Evolutionary conservation across 345 rosid species (phyloP), one percentile per base, ranked within the genome.

Genomic region (Acer saccharum): DNA sequence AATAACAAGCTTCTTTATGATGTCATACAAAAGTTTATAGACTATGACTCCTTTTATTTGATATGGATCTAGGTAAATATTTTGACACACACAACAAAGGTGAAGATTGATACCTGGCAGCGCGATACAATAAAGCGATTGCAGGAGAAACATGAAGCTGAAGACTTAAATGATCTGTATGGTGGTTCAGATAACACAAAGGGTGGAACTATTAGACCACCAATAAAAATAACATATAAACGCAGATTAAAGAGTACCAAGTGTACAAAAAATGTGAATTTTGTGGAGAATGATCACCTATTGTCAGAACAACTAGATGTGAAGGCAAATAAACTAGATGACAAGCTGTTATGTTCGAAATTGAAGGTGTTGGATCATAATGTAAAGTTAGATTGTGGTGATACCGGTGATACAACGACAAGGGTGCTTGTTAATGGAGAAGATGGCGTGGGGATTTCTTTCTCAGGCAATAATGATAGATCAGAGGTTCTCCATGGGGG

Each of bases 31-130:
- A 60, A 12, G 27, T 20, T 20, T 60, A 60, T 46, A 60, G 11
- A 20, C 64, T 60, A 20, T 60, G 13, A 60, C 21, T 2, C 27
- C 64, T 60, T 60, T 4, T 20, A n/a, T 18, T n/a, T 60, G 27
- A 60, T 18, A 60, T 60, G 64, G 64, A 60, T 60, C 73, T 81
- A 91, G 95, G 93, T 91, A 62, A 87, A 91, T 82, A 82, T 91
- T 69, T 76, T 91, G 75, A 86, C 85, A 18, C 93, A 91, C 82
- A 85, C 85, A 0, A 82, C 92, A 57, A 83, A 87, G 50, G 84
- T 85, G 77, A 41, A 65, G 57, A 5, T 65, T 60, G 64, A 60
- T 60, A 1, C 16, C 64, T 65, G 41, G 23, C 41, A 46, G n/a
- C 79, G 78, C n/a, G 18, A n/a, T 23, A 1, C 17, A 10, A 80